Conservation (phyloP, 495 filamentous ascomycete genomes). For the Penicillium salamii region DNA sequence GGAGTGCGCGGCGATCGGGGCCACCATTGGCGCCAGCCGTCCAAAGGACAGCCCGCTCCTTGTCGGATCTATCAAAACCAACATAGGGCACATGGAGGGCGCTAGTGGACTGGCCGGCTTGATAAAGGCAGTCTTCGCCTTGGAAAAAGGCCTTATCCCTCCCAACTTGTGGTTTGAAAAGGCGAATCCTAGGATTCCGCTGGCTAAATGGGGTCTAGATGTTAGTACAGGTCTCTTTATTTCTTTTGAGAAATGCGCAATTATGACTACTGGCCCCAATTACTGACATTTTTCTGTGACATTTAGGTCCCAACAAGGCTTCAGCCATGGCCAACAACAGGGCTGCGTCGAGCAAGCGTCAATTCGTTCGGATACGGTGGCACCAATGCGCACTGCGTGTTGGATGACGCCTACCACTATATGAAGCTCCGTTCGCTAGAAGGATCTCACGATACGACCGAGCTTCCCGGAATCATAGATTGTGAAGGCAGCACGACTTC, state of each 20-base stretch:
- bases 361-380: conserved; percentile 61
- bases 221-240: too few species aligned
- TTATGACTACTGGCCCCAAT: background rate
- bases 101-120: conserved; percentile 33
- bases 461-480: background rate
- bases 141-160: conserved; percentile 30
- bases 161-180: conserved; percentile 32
- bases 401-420: conserved; percentile 34
- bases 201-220: too few species aligned
- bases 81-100: conserved; percentile 40
- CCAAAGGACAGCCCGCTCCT: background rate
- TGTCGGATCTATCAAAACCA: conserved; percentile 35
- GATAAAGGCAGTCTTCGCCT: conserved; percentile 33
- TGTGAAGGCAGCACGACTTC: too few species aligned
- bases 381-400: conserved; percentile 57
- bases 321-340: background rate
- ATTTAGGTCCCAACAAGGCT: background rate
- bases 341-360: conserved; percentile 45
- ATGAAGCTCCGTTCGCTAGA: background rate
- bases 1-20: conserved; percentile 49
- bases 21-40: conserved; percentile 2
- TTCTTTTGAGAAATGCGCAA: too few species aligned
- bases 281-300: too few species aligned
- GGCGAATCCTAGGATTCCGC: too few species aligned
- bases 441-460: background rate